A percentile compares a stretch with the other conserved stretches of the same genome.
Evolutionary conservation across 176 grass and related monocot genomes (phyloP).

Genomic region (Oryza longistaminata): DNA sequence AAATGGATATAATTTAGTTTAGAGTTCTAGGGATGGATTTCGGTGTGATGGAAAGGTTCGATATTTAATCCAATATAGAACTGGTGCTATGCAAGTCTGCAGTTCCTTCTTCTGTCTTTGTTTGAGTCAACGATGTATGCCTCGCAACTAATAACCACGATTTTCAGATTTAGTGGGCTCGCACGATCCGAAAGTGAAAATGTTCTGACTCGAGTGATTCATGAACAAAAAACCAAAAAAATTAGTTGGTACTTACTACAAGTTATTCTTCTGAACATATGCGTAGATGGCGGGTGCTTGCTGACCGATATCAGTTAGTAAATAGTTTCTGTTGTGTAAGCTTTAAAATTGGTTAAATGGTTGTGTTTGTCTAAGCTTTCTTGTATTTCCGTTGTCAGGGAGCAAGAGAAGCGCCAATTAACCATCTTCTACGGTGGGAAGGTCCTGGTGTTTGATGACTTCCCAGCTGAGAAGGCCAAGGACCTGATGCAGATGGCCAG

Average conservation of each 20-base stretch:
- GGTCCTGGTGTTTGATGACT: conserved; percentile 77
- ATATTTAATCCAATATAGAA: neutral
- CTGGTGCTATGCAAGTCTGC: neutral
- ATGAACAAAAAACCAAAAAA: neutral
- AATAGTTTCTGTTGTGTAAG: neutral
- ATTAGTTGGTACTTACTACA: neutral
- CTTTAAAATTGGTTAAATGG: neutral
- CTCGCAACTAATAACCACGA: neutral
- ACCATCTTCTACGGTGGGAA: conserved; percentile 78
- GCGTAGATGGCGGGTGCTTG: neutral
- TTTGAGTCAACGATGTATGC: neutral
- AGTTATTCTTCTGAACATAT: neutral
- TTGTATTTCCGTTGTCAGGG: conserved; percentile 28
- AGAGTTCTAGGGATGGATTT: neutral
- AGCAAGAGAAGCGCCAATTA: conserved; percentile 54
- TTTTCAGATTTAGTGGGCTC: neutral
- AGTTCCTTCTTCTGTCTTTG: neutral
- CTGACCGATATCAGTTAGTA: neutral
- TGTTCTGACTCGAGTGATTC: conserved; percentile 1
- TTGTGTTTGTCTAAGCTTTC: neutral
- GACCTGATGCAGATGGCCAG: conserved; percentile 69
- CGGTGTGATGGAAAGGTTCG: neutral
- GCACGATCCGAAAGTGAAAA: neutral
- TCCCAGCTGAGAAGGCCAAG: conserved; percentile 75
- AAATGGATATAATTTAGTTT: neutral